Evolutionary conservation across 768 basidiomycete genomes (phyloP).

Genomic region (Boletus sp.): DNA sequence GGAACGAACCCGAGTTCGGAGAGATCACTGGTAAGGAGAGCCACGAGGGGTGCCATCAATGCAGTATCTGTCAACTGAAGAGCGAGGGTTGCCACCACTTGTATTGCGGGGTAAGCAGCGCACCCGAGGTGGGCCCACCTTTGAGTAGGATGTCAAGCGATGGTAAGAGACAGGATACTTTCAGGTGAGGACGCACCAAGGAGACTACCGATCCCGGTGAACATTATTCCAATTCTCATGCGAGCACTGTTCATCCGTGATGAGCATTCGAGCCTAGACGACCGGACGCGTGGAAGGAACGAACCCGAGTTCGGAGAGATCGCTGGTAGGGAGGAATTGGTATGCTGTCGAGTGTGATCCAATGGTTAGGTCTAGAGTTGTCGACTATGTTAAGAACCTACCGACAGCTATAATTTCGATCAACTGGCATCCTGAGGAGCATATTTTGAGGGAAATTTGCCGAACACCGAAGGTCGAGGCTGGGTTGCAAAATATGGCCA

Average conservation of each 20-base stretch:
- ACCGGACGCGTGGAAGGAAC: neutral
- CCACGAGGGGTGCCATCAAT: too few species aligned
- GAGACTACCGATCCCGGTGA: slow-evolving; percentile 9
- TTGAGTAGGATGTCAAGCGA: too few species aligned
- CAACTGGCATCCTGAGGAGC: neutral
- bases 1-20: slow-evolving; percentile 47
- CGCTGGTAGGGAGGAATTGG: neutral
- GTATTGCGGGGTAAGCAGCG: too few species aligned
- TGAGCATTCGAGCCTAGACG: neutral
- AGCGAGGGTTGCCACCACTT: too few species aligned
- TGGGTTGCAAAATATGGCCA: neutral
- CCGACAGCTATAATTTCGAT: neutral
- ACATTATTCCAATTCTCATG: neutral
- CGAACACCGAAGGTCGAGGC: neutral
- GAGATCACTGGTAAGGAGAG: slow-evolving; percentile 41
- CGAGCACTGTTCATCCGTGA: neutral
- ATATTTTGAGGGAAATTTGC: neutral
- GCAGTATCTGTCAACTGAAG: slow-evolving; percentile 32
- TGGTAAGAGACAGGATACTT: neutral
- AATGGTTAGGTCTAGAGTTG: neutral
- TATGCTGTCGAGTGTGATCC: neutral
- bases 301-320: slow-evolving; percentile 44
- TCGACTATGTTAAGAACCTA: neutral
- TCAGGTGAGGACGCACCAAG: slow-evolving; percentile 16
- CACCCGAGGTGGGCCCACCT: too few species aligned